Evolutionary conservation across 352 stramenopile species (phyloP), one percentile per base, ranked within the genome.

Genomic region (Phytophthora aleatoria): DNA sequence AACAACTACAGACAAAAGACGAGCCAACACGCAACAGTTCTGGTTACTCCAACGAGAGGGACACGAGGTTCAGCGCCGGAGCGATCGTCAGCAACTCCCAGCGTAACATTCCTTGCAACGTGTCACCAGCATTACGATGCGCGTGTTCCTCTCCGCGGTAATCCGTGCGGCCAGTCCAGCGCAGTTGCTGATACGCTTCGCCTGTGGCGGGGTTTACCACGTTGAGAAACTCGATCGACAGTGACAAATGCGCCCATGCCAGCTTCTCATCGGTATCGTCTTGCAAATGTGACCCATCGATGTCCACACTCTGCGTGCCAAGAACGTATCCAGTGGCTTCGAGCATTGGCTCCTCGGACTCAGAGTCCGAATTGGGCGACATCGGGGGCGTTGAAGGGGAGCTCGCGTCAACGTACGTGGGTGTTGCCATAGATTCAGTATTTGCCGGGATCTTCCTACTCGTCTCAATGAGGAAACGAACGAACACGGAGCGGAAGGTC

Each of bases 141-240:
- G 76, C 76, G 24, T 83, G 67, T 41, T 67, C 57, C 39, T 75
- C 62, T 50, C 61, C 70, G 20, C 72, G 73, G 71, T 83, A 85
- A 58, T 85, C 67, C 1, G 76, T 85, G 30, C 65, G 73, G 47
- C 76, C 76, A 2, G 72, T 81, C 73, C 73, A 85, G 33, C 74
- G 74, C 13, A 83, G 45, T 49, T 79, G 67, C 39, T 77, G 75
- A n/a, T 69, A 74, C 50, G 68, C 65, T 38, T 69, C 38, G 9
- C 73, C 64, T 39, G 60, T 80, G 12, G 16, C 59, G 8, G 64
- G 47, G 61, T 85, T 75, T 26, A 53, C 33, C 10, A 79, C 58
- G 42, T 71, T 66, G 15, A 81, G 41, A 58, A 82, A 80, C 59
- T 85, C 76, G 36, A 80, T 82, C 20, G 63, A 74, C 24, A 85